A percentile compares a stretch with the other conserved stretches of the same genome.
phyloP scores from a whole-genome alignment of 2,329 filamentous ascomycete species.

The Teratosphaeria zuluensis region DNA sequence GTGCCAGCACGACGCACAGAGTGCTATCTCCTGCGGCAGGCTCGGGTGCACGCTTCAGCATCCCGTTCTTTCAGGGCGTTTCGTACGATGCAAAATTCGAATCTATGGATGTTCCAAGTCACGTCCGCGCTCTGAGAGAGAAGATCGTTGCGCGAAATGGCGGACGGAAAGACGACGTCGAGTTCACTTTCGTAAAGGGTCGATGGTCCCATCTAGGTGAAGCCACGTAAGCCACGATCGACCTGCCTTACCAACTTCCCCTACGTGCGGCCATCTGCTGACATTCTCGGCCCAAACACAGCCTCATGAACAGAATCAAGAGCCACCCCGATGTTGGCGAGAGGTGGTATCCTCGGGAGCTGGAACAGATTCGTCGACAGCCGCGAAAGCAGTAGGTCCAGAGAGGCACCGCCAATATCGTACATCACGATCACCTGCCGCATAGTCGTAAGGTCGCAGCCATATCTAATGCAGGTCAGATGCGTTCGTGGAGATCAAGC shows the following conservation, averaged over 20 bases:
- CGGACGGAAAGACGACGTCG: slow-evolving; percentile 58
- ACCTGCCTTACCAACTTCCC: background rate
- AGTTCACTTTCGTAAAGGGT: slow-evolving; percentile 74
- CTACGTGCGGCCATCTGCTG: background rate
- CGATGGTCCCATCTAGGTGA: slow-evolving; percentile 62
- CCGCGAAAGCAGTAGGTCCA: slow-evolving; percentile 14
- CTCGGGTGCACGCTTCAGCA: slow-evolving; percentile 62
- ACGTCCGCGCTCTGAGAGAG: slow-evolving; percentile 52
- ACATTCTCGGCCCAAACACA: background rate
- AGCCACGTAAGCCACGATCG: slow-evolving; percentile 45
- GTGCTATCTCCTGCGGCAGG: slow-evolving; percentile 66
- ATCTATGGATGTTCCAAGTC: slow-evolving; percentile 59
- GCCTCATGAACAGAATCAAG: slow-evolving; percentile 69
- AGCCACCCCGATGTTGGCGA: slow-evolving; percentile 81
- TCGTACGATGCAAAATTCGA: slow-evolving; percentile 71
- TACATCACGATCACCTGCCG: slow-evolving; percentile 4
- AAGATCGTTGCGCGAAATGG: slow-evolving; percentile 48
- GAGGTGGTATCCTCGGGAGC: slow-evolving; percentile 49
- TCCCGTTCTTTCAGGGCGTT: slow-evolving; percentile 85
- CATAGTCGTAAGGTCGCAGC: background rate
- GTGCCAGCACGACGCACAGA: slow-evolving; percentile 69
- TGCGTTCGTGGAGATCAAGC: background rate
- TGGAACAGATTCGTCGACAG: slow-evolving; percentile 33
- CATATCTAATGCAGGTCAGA: background rate
- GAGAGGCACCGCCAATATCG: background rate